Base-by-base conservation (phyloP, 192 early-diverging fungal species). In the Backusella circina region DNA sequence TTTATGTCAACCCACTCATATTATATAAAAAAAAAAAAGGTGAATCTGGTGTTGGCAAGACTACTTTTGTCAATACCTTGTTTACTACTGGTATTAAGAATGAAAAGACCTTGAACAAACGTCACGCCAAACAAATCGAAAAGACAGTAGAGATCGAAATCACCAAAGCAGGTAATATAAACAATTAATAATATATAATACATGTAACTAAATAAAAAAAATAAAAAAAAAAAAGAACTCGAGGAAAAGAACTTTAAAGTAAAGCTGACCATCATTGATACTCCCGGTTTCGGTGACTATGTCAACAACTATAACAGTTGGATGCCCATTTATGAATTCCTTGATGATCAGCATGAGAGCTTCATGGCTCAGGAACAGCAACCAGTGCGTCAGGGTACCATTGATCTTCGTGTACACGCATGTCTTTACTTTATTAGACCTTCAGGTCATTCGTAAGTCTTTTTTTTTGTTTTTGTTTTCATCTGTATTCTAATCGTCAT, bases 21-120 rank as follows among this genome's bases (percentile, higher is more conserved):
- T 37, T n/a, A n/a, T n/a, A n/a, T n/a, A n/a, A n/a, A n/a, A n/a
- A n/a, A n/a, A n/a, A n/a, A 16, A 41, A 21, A 54, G 51, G 51
- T 38, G 95, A 96, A 75, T 93, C 96, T 33, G 97, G 97, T 54
- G 87, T 98, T 31, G 97, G 97, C 65, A 99, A 99, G 87, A 93
- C 94, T n/a, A 99, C 97, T n/a, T 87, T 98, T 66, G 93, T 98
- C 88, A 99, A 99, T 88, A 99, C 97, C 44, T 81, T 99, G 71
- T 99, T 98, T 79, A 93, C 94, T 71, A 90, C 94, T 37, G 90
- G 90, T 37, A 89, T 77, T 41, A 82, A 82, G 6, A 57, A 82
- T 8, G 68, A 77, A 32, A 73, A 79, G 65, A 75, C 71, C 32
- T 31, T 69, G 28, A 35, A 54, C 12, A 83, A 89, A 35, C 94